Evolutionary conservation across 2,329 filamentous ascomycete species (phyloP), one percentile per base, ranked within the genome.

Genomic region (Claviceps spartinae): DNA sequence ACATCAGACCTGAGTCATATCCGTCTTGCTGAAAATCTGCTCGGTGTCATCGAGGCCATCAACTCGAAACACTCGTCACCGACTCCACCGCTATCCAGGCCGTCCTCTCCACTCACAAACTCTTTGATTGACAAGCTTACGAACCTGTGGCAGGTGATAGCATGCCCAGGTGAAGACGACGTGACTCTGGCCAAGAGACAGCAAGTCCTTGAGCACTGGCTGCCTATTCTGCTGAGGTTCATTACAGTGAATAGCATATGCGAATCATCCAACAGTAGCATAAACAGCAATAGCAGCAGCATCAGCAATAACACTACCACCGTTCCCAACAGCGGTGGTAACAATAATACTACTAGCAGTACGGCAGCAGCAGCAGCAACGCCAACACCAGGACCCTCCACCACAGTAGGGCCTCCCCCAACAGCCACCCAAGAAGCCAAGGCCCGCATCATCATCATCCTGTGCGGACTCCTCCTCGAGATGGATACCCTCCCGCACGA

Each of bases 211-310:
- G 63, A 68, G 18, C 71, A 74, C 59, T 84, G 80, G 79, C 69
- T 83, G 1, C 80, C 81, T 0, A 67, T 77, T 3, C 65, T 83
- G 51, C 64, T 83, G 24, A 74, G 72, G 22, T 79, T 83, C 55
- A 66, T 82, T 18, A 76, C 74, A 3, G 70, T 82, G 6, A 76
- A 81, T 58, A 73, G 77, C 26, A 67, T 74, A 13, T 64, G 66
- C 4, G 67, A 72, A 37, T 56, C 62, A 4, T 49, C 61, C 4
- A 57, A 63, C 8, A 60, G 55, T 3, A 30, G 8, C 9, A 43
- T 18, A 14, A 24, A 22, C 20, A 14, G 20, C 41, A 14, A 7
- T 11, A 8, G 41, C 20, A 14, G 42, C 16, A 20, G 41, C 18
- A 22, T 18, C 41, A 43, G 41, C 14, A 22, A 22, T 22, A 22